Evolutionary conservation across 176 grass and related monocot genomes (phyloP).

Genomic region (Aegilops speltoides): DNA sequence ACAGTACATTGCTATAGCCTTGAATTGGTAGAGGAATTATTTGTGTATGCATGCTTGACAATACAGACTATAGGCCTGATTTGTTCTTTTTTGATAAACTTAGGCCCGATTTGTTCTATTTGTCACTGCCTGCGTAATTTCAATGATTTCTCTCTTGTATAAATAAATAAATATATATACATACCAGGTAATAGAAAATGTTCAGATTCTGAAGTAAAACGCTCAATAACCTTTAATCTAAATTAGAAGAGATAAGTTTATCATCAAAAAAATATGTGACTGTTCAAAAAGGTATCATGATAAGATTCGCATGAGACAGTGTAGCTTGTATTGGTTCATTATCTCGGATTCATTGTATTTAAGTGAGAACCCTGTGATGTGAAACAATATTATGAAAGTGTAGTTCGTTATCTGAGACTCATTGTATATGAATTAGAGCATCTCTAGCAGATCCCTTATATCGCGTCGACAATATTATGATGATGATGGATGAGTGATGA

Average conservation of each 20-base stretch:
- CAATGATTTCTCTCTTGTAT: no score
- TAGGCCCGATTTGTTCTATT: neutral
- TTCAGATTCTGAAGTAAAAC: slow-evolving; percentile 68
- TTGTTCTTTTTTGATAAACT: no score
- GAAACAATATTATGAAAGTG: slow-evolving; percentile 26
- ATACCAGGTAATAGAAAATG: slow-evolving; percentile 16
- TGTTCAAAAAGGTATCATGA: neutral
- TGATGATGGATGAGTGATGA: no score
- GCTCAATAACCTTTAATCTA: slow-evolving; percentile 61
- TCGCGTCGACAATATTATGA: no score
- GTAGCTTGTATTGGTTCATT: neutral
- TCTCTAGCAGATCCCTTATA: no score
- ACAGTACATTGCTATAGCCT: neutral
- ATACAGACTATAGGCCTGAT: neutral
- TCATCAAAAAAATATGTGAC: neutral
- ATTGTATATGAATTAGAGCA: no score
- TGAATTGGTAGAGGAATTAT: neutral
- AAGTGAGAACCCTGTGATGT: neutral
- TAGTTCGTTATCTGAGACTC: no score
- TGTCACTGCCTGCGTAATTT: neutral
- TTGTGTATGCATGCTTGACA: neutral
- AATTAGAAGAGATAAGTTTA: slow-evolving; percentile 57
- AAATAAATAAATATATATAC: no score
- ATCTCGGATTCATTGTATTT: neutral
- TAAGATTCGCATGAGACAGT: neutral